Evolutionary conservation across 257 asterid species (phyloP).

Genomic region (Penstemon eatonii): DNA sequence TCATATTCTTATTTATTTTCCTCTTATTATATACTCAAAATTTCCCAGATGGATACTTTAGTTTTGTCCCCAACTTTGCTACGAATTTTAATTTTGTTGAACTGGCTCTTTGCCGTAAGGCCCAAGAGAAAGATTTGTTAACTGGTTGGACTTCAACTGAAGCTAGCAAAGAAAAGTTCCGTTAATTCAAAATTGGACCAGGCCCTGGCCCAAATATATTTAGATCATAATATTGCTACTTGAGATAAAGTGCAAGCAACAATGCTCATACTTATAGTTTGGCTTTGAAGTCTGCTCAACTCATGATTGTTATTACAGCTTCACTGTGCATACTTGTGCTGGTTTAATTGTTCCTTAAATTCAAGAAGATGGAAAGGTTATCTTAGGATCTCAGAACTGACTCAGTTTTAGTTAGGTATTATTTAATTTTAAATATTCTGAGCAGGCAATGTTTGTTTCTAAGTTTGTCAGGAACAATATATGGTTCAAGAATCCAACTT

Average conservation of each 20-base stretch:
- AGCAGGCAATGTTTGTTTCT: background rate
- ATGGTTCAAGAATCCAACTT: no score
- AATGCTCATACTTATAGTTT: background rate
- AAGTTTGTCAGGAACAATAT: background rate
- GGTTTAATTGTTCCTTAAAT: constrained; percentile 89
- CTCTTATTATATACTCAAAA: background rate
- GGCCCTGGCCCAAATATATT: no score
- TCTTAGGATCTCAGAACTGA: background rate
- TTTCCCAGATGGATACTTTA: no score
- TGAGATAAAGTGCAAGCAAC: constrained; percentile 14
- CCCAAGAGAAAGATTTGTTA: no score
- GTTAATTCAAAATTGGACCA: no score
- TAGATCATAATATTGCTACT: background rate
- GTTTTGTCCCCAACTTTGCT: no score
- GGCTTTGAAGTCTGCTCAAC: background rate
- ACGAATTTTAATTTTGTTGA: no score
- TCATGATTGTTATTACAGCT: constrained; percentile 48
- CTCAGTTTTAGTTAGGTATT: background rate
- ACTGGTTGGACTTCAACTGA: no score
- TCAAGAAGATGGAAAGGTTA: constrained; percentile 90
- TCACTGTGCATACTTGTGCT: constrained; percentile 86
- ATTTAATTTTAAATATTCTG: background rate
- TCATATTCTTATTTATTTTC: no score
- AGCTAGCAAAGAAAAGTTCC: no score
- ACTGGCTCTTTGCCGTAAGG: no score